phyloP scores from a whole-genome alignment of 208 protist species.

The Porcisia deanei region DNA sequence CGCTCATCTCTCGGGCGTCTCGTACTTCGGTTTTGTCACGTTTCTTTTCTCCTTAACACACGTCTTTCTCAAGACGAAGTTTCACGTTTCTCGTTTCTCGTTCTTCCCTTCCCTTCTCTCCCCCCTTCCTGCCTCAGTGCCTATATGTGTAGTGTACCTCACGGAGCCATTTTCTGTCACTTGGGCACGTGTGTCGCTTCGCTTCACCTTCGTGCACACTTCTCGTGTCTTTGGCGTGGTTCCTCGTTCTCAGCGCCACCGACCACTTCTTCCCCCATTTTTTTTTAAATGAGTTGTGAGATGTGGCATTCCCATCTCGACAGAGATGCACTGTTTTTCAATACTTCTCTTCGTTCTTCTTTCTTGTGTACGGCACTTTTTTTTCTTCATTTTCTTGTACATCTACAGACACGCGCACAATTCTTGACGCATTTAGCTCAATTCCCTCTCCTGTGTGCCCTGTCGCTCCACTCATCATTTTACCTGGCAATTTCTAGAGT shows the following conservation, averaged over 20 bases:
- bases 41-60: slow-evolving; percentile 24
- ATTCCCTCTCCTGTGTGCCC: background rate
- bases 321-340: background rate
- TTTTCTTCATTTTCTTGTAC: slow-evolving; percentile 16
- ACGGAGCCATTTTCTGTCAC: background rate
- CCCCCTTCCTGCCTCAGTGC: slow-evolving; percentile 3
- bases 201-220: background rate
- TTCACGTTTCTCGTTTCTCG: background rate
- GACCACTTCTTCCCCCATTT: slow-evolving; percentile 8
- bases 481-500: slow-evolving; percentile 5
- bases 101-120: background rate
- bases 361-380: slow-evolving; percentile 2
- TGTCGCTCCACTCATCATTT: background rate
- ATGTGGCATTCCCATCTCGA: background rate
- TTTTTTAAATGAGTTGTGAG: background rate
- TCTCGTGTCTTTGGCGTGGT: background rate
- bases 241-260: background rate
- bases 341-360: background rate
- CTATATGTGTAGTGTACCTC: slow-evolving; percentile 1
- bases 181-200: slow-evolving; percentile 8
- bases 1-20: background rate
- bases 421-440: background rate
- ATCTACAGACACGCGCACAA: background rate
- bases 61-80: slow-evolving; percentile 21
- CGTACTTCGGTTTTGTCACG: background rate